Percentiles rank a stretch among this genome's conserved stretches.
Evolutionary conservation across 1,284 basidiomycete species (phyloP).

Genomic region (Hypsizygus ulmarius): DNA sequence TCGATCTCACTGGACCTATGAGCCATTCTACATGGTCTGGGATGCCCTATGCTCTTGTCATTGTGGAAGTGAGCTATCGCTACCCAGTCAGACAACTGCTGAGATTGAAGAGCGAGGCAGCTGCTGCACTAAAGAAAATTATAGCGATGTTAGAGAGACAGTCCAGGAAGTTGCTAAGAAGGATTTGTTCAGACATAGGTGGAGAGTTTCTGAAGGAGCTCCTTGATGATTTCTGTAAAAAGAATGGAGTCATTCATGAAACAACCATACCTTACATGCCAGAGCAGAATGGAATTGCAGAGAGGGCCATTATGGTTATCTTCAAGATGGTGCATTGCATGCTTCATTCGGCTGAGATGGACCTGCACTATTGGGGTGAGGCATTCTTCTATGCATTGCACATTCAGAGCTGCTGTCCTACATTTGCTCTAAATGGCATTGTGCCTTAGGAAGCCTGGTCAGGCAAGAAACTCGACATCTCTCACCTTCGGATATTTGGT

Average conservation of each 20-base stretch:
- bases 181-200: neutral
- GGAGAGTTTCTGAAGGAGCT: neutral
- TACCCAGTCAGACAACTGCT: conserved; percentile 1
- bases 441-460: conserved; percentile 8
- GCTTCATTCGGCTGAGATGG: conserved; percentile 1
- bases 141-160: conserved; percentile 3
- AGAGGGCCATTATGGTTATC: neutral
- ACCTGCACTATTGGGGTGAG: conserved; percentile 3
- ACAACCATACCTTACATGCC: neutral
- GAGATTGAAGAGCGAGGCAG: no score
- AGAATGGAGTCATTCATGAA: neutral
- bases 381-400: conserved; percentile 6
- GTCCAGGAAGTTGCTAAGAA: neutral
- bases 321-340: conserved; percentile 5
- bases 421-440: conserved; percentile 3
- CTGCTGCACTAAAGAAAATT: no score
- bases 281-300: no score
- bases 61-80: neutral
- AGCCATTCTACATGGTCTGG: neutral
- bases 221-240: neutral
- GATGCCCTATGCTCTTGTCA: neutral
- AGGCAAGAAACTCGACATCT: conserved; percentile 15
- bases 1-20: conserved; percentile 15
- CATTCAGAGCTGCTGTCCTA: conserved; percentile 3
- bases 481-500: conserved; percentile 20